Evolutionary conservation across 1,139 yeast species (phyloP).

Genomic region (Citeromyces hawaiiensis): DNA sequence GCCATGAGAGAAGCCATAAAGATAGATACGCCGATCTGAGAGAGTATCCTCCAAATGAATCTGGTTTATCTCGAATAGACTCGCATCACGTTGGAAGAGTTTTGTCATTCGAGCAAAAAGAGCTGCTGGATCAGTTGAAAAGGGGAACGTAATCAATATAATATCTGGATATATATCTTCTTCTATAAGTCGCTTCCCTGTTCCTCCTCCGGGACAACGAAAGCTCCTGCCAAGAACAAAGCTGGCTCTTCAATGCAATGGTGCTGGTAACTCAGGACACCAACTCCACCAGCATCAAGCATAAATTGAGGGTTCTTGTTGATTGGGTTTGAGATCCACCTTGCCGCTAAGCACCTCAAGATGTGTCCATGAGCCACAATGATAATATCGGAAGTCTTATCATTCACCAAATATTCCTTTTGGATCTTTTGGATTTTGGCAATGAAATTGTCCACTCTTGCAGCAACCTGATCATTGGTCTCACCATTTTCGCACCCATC

Average conservation of each 20-base stretch:
- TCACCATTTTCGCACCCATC: constrained; percentile 95
- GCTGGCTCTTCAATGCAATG: constrained; percentile 81
- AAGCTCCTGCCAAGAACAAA: constrained; percentile 66
- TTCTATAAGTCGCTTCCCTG: constrained; percentile 15
- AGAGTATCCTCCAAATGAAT: neutral
- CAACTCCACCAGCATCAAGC: constrained; percentile 92
- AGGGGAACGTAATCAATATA: constrained; percentile 4
- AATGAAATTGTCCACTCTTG: constrained; percentile 60
- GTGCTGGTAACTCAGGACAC: constrained; percentile 84
- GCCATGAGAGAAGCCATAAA: neutral
- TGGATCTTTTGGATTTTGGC: constrained; percentile 51
- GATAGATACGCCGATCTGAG: neutral
- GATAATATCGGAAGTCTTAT: constrained; percentile 54
- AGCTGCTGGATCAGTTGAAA: constrained; percentile 27
- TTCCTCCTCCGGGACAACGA: constrained; percentile 53
- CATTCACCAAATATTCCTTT: constrained; percentile 36
- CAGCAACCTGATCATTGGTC: constrained; percentile 44
- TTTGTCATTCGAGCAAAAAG: constrained; percentile 34
- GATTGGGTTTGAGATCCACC: constrained; percentile 63
- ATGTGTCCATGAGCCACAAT: constrained; percentile 93
- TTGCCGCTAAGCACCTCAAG: constrained; percentile 73
- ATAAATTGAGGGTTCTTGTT: constrained; percentile 63
- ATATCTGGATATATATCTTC: neutral
- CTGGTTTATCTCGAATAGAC: neutral
- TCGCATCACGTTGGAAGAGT: constrained; percentile 15